These are phyloP conservation scores for Linnemannia exigua DNA, from an alignment of 192 early-diverging fungal species.

Conservation along the genomic window DNA sequence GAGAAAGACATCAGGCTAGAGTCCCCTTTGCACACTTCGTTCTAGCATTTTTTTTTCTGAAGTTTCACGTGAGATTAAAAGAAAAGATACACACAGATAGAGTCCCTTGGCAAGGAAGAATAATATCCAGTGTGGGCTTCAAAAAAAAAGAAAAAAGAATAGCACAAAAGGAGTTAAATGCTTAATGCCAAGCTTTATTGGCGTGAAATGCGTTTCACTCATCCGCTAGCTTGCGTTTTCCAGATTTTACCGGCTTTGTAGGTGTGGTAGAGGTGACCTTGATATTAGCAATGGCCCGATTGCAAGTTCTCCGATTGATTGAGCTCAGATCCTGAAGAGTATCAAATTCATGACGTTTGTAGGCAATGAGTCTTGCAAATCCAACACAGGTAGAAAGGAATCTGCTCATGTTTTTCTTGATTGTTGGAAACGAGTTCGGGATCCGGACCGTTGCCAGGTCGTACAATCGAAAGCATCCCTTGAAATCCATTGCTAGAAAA, in stretches of 20 bases:
- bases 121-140: no score
- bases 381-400: slow-evolving; percentile 10
- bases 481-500: slow-evolving; percentile 9
- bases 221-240: slow-evolving; percentile 9
- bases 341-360: not conserved
- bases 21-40: no score
- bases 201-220: not conserved
- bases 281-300: not conserved
- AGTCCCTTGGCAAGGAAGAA: no score
- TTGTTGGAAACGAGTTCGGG: not conserved
- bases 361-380: not conserved
- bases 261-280: slow-evolving; percentile 3
- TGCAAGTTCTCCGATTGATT: not conserved
- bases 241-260: not conserved
- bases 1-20: no score
- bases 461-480: slow-evolving; percentile 17
- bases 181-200: not conserved
- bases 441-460: slow-evolving; percentile 15
- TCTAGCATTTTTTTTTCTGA: no score
- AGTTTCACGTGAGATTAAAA: no score
- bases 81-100: no score
- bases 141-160: no score
- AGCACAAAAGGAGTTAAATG: not conserved
- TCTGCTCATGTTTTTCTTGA: not conserved
- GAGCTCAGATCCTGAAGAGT: not conserved